phyloP scores from a whole-genome alignment of 768 basidiomycete species.

The Psilocybe tampanensis region DNA sequence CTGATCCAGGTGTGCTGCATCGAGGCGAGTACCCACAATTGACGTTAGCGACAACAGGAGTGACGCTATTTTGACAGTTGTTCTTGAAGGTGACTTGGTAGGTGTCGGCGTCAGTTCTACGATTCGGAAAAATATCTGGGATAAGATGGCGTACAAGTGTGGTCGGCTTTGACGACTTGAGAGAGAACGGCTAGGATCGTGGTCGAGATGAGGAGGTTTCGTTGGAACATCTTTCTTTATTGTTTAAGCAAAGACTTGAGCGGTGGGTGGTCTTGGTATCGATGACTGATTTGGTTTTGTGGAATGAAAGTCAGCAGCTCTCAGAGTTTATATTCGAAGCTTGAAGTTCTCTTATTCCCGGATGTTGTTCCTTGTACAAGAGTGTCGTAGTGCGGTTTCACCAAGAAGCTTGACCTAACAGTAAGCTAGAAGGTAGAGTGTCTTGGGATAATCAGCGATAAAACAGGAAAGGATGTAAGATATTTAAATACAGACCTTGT shows the following conservation, averaged over 20 bases:
- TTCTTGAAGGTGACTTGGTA: conserved; percentile 37
- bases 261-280: background rate
- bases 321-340: too few species aligned
- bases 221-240: conserved; percentile 4
- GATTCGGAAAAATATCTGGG: background rate
- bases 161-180: conserved; percentile 18
- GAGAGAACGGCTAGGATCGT: conserved; percentile 3
- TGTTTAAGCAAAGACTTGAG: too few species aligned
- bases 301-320: too few species aligned
- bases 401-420: too few species aligned
- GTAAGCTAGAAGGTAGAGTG: too few species aligned
- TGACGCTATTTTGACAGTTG: conserved; percentile 31
- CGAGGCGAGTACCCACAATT: conserved; percentile 45
- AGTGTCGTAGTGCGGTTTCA: too few species aligned
- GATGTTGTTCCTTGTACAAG: too few species aligned
- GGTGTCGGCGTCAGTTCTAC: too few species aligned
- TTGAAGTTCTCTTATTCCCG: too few species aligned
- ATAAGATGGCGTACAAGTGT: conserved; percentile 14
- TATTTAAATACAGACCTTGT: too few species aligned
- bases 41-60: conserved; percentile 37
- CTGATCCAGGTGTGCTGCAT: conserved; percentile 35
- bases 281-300: background rate
- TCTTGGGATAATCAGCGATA: too few species aligned
- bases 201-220: background rate
- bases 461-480: too few species aligned